These are phyloP conservation scores for Penicillium sp. DNA, from an alignment of 2,329 filamentous ascomycete genomes.

Conservation along the genomic window DNA sequence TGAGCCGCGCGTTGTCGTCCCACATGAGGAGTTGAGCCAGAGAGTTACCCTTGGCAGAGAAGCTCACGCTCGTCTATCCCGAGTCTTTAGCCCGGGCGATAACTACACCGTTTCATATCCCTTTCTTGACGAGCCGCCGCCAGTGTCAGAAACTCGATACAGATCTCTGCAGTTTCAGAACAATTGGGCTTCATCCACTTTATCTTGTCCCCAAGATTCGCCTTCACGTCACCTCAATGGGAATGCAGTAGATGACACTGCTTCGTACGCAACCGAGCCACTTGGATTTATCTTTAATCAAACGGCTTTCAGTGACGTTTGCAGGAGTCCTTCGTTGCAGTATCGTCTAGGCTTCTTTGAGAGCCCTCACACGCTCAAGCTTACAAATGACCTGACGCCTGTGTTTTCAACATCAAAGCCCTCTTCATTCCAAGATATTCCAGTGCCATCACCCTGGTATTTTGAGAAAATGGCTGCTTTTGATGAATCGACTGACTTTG, in stretches of 20 bases:
- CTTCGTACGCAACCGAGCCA: slow-evolving; percentile 1
- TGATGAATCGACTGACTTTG: neutral
- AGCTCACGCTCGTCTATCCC: slow-evolving; percentile 8
- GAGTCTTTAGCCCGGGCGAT: neutral
- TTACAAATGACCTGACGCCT: slow-evolving; percentile 10
- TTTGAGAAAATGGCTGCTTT: slow-evolving; percentile 2
- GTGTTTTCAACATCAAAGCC: slow-evolving; percentile 14
- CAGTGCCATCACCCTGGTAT: slow-evolving; percentile 15
- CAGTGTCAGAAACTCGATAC: slow-evolving; percentile 5
- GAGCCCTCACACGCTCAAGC: slow-evolving; percentile 10
- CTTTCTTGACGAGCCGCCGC: neutral
- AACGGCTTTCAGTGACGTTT: slow-evolving; percentile 12
- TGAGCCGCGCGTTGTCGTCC: slow-evolving; percentile 77
- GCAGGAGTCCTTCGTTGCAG: slow-evolving; percentile 9
- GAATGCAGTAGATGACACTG: slow-evolving; percentile 1
- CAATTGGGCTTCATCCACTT: slow-evolving; percentile 10
- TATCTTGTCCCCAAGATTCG: slow-evolving; percentile 16
- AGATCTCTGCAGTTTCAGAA: slow-evolving; percentile 13
- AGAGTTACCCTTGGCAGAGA: slow-evolving; percentile 53
- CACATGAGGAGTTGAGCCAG: slow-evolving; percentile 69
- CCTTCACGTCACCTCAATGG: slow-evolving; percentile 6
- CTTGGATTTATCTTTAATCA: slow-evolving; percentile 14
- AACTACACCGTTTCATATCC: neutral
- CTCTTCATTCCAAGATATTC: slow-evolving; percentile 19
- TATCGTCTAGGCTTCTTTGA: slow-evolving; percentile 11